A percentile compares a stretch with the other conserved stretches of the same genome.
These are phyloP conservation scores for Penicillium silybi DNA, from an alignment of 495 filamentous ascomycete genomes.

Conservation along the genomic window DNA sequence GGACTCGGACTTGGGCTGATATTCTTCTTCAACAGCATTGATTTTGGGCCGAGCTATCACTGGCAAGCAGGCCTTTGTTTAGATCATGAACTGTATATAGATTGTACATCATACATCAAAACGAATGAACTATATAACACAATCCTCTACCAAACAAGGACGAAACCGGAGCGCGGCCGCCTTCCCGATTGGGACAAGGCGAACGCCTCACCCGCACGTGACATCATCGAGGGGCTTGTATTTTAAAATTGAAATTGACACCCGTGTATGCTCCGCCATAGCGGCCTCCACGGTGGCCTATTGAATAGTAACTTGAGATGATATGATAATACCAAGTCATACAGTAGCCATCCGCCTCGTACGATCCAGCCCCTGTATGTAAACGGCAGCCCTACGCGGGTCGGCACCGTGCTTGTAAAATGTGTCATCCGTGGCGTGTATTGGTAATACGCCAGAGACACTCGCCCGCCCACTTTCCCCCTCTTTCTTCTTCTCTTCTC, in stretches of 20 bases:
- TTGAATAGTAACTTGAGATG: neutral
- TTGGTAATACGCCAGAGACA: slow-evolving; percentile 22
- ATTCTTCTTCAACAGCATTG: slow-evolving; percentile 41
- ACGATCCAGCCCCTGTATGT: neutral
- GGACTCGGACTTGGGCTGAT: neutral
- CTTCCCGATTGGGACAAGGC: slow-evolving; percentile 18
- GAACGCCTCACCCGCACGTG: slow-evolving; percentile 27
- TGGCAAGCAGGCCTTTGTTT: slow-evolving; percentile 66
- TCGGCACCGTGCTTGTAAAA: slow-evolving; percentile 1
- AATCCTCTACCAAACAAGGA: neutral
- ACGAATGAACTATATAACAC: slow-evolving; percentile 2
- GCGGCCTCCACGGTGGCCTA: neutral
- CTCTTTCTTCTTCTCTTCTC: slow-evolving; percentile 27
- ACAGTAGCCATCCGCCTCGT: neutral
- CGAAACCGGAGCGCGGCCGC: slow-evolving; percentile 5
- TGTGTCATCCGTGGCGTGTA: slow-evolving; percentile 20
- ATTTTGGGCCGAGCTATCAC: slow-evolving; percentile 70
- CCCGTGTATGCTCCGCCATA: neutral
- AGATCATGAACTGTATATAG: neutral
- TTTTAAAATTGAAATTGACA: slow-evolving; percentile 1
- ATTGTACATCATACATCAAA: neutral
- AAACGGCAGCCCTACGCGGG: slow-evolving; percentile 7
- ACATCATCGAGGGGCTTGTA: slow-evolving; percentile 29
- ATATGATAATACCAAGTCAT: neutral
- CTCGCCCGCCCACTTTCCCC: slow-evolving; percentile 25